Base-by-base conservation (phyloP, 2,329 filamentous ascomycete genomes). In the Pseudogymnoascus sp. region DNA sequence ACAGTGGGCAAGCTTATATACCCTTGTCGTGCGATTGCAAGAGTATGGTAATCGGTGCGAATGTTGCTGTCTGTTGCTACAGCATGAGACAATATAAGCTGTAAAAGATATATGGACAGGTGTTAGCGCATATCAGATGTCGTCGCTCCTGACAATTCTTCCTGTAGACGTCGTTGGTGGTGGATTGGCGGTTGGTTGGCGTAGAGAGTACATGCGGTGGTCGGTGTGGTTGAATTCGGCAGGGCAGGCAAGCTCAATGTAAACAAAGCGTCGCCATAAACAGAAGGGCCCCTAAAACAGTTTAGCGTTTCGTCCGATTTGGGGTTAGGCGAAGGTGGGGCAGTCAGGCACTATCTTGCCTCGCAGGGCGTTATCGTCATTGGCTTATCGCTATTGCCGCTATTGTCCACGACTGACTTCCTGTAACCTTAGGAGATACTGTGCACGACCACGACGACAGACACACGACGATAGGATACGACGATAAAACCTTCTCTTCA, bases 211-310 rank as follows among this genome's bases (percentile, higher is more conserved):
- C 50, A 56, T 56, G 10, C 8, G 11, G 8, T 56, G 50, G 50
- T 56, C 50, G 50, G 50, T 56, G 50, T 56, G 50, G 50, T 56
- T 56, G 50, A 56, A 56, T 56, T 56, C 29, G 50, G 50, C 50
- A 56, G 50, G 50, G 50, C 29, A 56, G 50, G 11, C 10, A 35
- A 56, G 50, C 29, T 56, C 29, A n/a, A 56, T 56, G 50, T 56
- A 56, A 56, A 56, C 50, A 56, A 56, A 56, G 50, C 50, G 50
- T 56, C 29, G 50, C 50, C 50, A 56, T 56, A 56, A 56, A 56
- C 50, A 56, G 50, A 56, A 56, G 50, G 50, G 50, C 26, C 50
- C 50, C 50, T 33, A 56, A 56, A 56, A 33, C 50, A 56, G 29
- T 56, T 56, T 56, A 56, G 50, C 29, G 50, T 56, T 56, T 56